Evolutionary conservation across 106 monocot genomes (phyloP).

Genomic region (Narthecium ossifragum): DNA sequence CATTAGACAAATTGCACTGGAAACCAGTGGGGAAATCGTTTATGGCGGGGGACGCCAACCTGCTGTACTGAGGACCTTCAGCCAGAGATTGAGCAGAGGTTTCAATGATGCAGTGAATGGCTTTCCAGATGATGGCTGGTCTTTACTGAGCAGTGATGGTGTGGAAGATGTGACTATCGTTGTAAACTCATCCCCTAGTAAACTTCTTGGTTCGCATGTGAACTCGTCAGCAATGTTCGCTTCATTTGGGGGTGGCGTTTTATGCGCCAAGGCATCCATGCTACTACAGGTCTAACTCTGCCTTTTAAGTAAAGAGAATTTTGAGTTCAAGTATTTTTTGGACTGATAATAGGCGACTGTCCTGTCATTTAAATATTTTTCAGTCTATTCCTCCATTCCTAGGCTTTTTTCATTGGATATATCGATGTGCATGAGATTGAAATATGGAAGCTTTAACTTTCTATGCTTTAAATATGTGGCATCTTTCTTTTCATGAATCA

Average conservation of each 20-base stretch:
- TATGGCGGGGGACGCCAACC: conserved; percentile 68
- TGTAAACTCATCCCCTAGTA: conserved; percentile 68
- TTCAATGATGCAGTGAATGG: conserved; percentile 88
- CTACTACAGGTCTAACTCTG: conserved; percentile 54
- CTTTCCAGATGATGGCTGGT: conserved; percentile 56
- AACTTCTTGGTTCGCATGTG: conserved; percentile 48
- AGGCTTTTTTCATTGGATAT: too few species aligned
- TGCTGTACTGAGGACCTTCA: conserved; percentile 70
- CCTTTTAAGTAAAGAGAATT: neutral
- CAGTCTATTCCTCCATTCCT: too few species aligned
- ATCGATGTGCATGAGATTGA: too few species aligned
- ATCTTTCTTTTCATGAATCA: neutral
- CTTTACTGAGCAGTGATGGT: conserved; percentile 50
- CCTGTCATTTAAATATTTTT: too few species aligned
- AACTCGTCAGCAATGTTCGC: conserved; percentile 39
- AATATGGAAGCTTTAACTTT: too few species aligned
- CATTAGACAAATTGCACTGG: conserved; percentile 76
- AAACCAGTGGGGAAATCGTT: conserved; percentile 70
- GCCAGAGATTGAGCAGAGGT: conserved; percentile 84
- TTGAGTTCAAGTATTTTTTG: too few species aligned
- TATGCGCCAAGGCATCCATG: conserved; percentile 97
- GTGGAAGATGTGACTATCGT: conserved; percentile 66
- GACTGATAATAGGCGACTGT: too few species aligned
- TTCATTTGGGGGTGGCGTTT: conserved; percentile 54
- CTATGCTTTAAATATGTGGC: too few species aligned